phyloP scores from a whole-genome alignment of 2,329 filamentous ascomycete genomes.

The Stagonosporopsis chrysanthemi region DNA sequence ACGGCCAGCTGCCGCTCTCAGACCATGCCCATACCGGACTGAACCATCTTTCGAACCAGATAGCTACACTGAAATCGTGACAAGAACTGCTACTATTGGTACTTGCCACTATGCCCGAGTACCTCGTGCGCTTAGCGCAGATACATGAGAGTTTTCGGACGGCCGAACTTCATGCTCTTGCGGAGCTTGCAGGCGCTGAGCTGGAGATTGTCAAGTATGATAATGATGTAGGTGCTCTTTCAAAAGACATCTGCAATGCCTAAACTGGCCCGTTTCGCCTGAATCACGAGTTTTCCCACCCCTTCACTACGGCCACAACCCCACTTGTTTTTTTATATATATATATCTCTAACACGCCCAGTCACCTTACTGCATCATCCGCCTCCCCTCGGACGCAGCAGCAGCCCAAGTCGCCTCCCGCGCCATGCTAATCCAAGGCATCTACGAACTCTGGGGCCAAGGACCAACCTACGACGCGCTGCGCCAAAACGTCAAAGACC shows the following conservation, averaged over 20 bases:
- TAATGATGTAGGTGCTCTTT: constrained; percentile 66
- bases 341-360: constrained; percentile 48
- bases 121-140: constrained; percentile 88
- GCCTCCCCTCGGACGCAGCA: constrained; percentile 67
- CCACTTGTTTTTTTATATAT: neutral
- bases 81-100: neutral
- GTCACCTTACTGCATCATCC: constrained; percentile 87
- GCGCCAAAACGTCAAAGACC: constrained; percentile 68
- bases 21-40: constrained; percentile 35
- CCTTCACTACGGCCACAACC: neutral
- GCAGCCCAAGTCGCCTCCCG: constrained; percentile 74
- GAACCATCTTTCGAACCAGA: neutral
- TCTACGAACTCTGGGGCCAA: constrained; percentile 88
- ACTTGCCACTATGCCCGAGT: constrained; percentile 63
- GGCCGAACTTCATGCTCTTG: constrained; percentile 83
- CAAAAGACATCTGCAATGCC: constrained; percentile 7
- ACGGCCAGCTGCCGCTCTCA: neutral
- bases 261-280: neutral
- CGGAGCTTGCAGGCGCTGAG: constrained; percentile 69
- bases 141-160: constrained; percentile 88
- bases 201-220: constrained; percentile 79
- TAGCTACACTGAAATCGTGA: neutral
- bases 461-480: constrained; percentile 72
- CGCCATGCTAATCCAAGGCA: constrained; percentile 80
- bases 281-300: neutral